phyloP scores from a whole-genome alignment of 805 yeast species.

The Teunomyces pallodes region DNA sequence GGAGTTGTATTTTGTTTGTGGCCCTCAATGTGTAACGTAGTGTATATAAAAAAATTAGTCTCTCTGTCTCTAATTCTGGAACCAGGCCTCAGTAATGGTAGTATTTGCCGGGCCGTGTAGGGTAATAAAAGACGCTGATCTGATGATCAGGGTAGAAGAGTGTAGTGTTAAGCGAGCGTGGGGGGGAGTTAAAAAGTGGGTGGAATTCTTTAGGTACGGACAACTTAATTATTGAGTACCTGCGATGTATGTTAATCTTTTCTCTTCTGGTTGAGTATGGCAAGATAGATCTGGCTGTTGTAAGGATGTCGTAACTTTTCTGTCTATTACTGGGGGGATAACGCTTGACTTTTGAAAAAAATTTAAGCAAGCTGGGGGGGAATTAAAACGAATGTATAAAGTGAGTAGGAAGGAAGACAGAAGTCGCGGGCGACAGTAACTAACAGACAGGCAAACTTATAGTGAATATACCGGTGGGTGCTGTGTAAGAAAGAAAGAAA shows the following conservation, averaged over 20 bases:
- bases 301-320: not conserved
- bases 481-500: not conserved
- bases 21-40: not conserved
- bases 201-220: too few relatives aligned
- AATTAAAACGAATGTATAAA: slow-evolving; percentile 1
- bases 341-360: not conserved
- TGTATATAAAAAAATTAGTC: not conserved
- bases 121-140: not conserved
- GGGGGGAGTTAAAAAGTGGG: not conserved
- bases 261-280: too few relatives aligned
- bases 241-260: too few relatives aligned
- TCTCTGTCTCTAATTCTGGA: not conserved
- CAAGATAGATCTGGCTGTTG: not conserved
- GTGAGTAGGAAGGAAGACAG: slow-evolving; percentile 1
- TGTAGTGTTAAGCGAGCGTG: not conserved
- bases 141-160: not conserved
- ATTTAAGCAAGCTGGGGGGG: slow-evolving; percentile 1
- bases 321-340: not conserved
- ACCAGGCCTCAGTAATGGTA: not conserved
- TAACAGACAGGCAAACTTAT: not conserved
- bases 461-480: not conserved
- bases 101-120: not conserved
- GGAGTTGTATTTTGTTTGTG: slow-evolving; percentile 1
- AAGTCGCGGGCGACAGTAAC: slow-evolving; percentile 3
- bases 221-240: too few relatives aligned